Evolutionary conservation across 2,329 filamentous ascomycete species (phyloP), one percentile per base, ranked within the genome.

Genomic region (Fusarium gaditjirri): DNA sequence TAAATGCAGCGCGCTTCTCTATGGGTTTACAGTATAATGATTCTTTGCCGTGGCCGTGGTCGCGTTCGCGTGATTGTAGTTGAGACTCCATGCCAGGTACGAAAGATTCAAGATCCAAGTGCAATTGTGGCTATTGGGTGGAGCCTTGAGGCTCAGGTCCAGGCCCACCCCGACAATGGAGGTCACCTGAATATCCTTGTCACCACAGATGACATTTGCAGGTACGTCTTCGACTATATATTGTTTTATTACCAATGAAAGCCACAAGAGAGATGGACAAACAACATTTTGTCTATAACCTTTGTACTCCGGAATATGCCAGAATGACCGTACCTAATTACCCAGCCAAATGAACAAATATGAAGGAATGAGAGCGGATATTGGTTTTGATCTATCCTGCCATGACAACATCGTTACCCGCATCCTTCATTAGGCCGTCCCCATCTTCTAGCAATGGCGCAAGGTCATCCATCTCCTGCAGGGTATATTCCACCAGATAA

Each of bases 401-500:
- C 84, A 86, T 85, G 61, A 85, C 76, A 56, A 83, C 78, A 76
- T 86, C 84, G 67, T 79, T 68, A 25, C 50, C 85, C 46, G 75
- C 57, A 54, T 82, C 77, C 61, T 76, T 79, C 78, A 82, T 79
- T 53, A 76, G 50, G 23, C 71, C 72, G 59, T 80, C 78, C 14
- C 79, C 80, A 11, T 78, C 78, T 38, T 80, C 81, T 59, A 83
- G 68, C 47, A 82, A 76, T 12, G 87, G 86, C 43, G 85, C 86
- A 68, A 92, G 86, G 80, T 87, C 92, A 78, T 97, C 94, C 95
- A 98, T 98, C 84, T 97, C 93, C 77, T 91, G 89, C 70, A 98
- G 85, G 70, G 95, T 97, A 87, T 97, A 98, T 82, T 97, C 94
- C 43, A 98, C 89, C 77, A 99, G 83, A 82, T 95, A 98, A 79